A percentile compares a stretch with the other conserved stretches of the same genome.
Conservation (phyloP, 2,329 filamentous ascomycete genomes). For the Xylaria sp. region DNA sequence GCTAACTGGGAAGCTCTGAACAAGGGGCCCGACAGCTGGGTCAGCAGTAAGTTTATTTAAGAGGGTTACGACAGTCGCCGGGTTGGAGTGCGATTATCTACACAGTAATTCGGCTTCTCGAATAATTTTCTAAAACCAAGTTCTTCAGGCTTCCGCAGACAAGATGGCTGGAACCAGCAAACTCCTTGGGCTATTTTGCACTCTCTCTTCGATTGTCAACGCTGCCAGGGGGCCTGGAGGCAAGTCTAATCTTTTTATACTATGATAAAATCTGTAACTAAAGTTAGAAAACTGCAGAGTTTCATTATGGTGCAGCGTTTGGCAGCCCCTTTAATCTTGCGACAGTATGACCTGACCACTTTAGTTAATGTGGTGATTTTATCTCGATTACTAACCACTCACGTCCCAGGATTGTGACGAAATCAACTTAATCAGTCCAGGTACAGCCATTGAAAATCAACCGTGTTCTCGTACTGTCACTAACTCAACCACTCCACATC, state of each 20-base stretch:
- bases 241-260: not conserved
- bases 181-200: not conserved
- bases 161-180: slow-evolving; percentile 1
- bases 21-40: not conserved
- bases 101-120: not conserved
- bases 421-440: slow-evolving; percentile 8
- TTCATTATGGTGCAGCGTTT: slow-evolving; percentile 8
- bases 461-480: not conserved
- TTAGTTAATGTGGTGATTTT: not conserved
- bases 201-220: not conserved
- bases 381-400: not conserved
- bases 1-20: not conserved
- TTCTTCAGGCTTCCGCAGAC: not conserved
- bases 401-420: not conserved
- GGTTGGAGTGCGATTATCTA: not conserved
- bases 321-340: not conserved
- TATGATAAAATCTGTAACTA: not conserved
- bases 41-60: not conserved
- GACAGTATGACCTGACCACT: not conserved
- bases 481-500: not conserved
- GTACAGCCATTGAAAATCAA: not conserved
- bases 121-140: not conserved
- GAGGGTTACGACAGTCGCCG: not conserved
- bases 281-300: not conserved
- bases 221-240: slow-evolving; percentile 6